phyloP scores from a whole-genome alignment of 306 rosid species.

The Inga laurina region DNA sequence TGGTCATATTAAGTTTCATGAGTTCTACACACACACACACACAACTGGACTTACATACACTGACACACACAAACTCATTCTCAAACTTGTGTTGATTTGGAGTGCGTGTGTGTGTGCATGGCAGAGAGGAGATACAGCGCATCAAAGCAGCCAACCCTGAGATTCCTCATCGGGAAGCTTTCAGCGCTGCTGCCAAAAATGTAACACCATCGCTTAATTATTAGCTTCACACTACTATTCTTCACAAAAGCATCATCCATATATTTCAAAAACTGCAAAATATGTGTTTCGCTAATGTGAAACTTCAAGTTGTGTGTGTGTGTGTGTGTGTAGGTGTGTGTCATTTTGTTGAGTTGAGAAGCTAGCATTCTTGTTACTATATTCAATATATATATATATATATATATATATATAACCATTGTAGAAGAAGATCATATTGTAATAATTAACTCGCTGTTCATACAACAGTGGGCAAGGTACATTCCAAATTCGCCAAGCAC shows the following conservation, averaged over 20 bases:
- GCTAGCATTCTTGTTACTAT: not conserved
- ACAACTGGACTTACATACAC: not conserved
- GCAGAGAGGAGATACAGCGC: conserved; percentile 96
- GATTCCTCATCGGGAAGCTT: conserved; percentile 97
- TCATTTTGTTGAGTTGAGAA: not conserved
- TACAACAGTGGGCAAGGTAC: conserved; percentile 90
- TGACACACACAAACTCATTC: not conserved
- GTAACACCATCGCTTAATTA: conserved; percentile 31
- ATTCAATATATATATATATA: not conserved
- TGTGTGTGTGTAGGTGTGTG: too few relatives aligned
- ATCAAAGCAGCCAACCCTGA: conserved; percentile 92
- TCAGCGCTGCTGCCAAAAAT: conserved; percentile 93
- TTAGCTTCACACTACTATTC: not conserved
- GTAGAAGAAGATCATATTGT: not conserved
- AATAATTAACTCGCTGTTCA: not conserved
- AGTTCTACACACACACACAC: not conserved
- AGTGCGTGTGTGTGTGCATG: conserved; percentile 31
- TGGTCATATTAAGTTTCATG: too few relatives aligned
- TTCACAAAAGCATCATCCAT: not conserved
- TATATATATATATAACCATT: not conserved
- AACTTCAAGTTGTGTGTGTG: not conserved
- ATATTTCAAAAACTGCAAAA: not conserved
- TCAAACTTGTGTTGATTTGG: not conserved
- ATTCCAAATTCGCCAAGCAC: conserved; percentile 69
- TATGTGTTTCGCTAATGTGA: not conserved